A percentile compares a stretch with the other conserved stretches of the same genome.
Evolutionary conservation across 2,329 filamentous ascomycete genomes (phyloP).

Genomic region (Alternaria panax): DNA sequence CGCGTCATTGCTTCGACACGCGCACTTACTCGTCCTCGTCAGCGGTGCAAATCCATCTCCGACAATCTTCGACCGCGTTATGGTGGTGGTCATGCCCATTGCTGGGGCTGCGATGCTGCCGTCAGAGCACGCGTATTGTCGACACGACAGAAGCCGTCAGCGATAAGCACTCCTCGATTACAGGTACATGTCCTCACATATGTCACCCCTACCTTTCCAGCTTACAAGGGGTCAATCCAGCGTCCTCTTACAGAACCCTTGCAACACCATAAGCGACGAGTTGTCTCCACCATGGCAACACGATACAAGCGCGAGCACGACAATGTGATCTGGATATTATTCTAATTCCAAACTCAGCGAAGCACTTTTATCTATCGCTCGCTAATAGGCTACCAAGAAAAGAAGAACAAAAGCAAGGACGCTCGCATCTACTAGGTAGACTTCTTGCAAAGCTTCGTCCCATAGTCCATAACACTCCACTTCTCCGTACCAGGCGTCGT

Average conservation of each 20-base stretch:
- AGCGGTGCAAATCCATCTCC: neutral
- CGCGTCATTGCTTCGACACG: neutral
- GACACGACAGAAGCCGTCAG: neutral
- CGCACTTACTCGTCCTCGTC: neutral
- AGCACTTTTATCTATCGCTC: neutral
- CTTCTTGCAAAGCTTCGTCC: constrained; percentile 46
- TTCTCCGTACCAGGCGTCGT: constrained; percentile 47
- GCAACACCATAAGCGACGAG: neutral
- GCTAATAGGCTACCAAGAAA: neutral
- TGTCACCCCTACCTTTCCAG: neutral
- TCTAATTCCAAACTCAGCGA: neutral
- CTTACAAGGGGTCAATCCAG: neutral
- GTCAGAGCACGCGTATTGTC: neutral
- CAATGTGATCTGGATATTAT: neutral
- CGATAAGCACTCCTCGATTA: neutral
- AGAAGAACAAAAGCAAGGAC: neutral
- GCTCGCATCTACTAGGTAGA: neutral
- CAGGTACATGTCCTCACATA: neutral
- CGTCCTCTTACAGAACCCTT: neutral
- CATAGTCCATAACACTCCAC: constrained; percentile 45
- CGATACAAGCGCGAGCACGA: neutral
- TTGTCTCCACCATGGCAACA: neutral
- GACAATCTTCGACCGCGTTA: neutral
- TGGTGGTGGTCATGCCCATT: neutral
- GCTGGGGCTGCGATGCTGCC: neutral